Conservation (phyloP, 2,329 filamentous ascomycete genomes). For the Cyclaneusma minus region DNA sequence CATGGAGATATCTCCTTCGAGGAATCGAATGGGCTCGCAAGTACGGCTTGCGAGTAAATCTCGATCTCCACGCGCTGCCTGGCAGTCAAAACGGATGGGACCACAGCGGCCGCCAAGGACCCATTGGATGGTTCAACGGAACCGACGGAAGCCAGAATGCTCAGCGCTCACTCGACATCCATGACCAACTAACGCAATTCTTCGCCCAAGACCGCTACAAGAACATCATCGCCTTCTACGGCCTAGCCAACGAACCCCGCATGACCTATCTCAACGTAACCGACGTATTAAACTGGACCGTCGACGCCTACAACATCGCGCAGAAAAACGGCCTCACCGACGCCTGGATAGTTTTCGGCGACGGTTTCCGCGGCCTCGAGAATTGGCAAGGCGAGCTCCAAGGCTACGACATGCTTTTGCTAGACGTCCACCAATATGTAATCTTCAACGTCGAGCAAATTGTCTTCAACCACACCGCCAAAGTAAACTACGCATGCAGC, state of each 20-base stretch:
- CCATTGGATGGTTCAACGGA: constrained; percentile 83
- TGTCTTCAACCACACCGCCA: constrained; percentile 62
- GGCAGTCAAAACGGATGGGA: constrained; percentile 98
- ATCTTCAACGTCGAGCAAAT: constrained; percentile 93
- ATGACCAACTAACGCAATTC: constrained; percentile 76
- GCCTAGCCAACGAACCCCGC: constrained; percentile 83
- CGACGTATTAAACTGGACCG: constrained; percentile 67
- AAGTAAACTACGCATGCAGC: constrained; percentile 74
- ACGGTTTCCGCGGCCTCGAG: constrained; percentile 81
- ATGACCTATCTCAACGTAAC: constrained; percentile 53
- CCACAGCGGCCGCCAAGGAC: constrained; percentile 72
- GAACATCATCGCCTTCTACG: constrained; percentile 85
- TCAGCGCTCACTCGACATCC: constrained; percentile 71
- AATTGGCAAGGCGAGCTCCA: constrained; percentile 83
- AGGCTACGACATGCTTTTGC: constrained; percentile 53
- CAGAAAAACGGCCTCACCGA: constrained; percentile 59
- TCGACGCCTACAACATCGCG: constrained; percentile 54
- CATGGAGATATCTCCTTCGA: constrained; percentile 86
- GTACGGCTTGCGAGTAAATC: constrained; percentile 79
- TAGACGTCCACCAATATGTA: constrained; percentile 98
- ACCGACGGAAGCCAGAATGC: constrained; percentile 65
- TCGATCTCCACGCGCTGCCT: constrained; percentile 83
- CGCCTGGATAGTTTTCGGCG: constrained; percentile 68
- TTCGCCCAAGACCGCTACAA: constrained; percentile 88
- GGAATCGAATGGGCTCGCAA: constrained; percentile 89